These are phyloP conservation scores for Fusarium oligoseptatum DNA, from an alignment of 2,329 filamentous ascomycete species.

Conservation along the genomic window DNA sequence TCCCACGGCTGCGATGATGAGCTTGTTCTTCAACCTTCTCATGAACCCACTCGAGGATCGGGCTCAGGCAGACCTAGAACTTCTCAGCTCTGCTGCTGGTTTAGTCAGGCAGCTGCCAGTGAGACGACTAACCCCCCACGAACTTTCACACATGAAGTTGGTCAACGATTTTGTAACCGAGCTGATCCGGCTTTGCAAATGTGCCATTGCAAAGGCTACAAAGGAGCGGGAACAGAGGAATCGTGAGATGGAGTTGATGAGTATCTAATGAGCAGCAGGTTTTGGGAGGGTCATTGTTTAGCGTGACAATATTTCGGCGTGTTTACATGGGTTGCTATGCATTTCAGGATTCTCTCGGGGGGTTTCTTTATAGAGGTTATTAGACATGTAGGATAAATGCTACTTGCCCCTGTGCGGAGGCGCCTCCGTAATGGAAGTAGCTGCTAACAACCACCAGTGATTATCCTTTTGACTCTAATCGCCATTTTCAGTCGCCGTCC, in stretches of 20 bases:
- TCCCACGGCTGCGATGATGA: conserved; percentile 66
- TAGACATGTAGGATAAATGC: background rate
- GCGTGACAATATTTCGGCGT: background rate
- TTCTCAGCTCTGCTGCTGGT: conserved; percentile 58
- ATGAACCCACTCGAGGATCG: conserved; percentile 59
- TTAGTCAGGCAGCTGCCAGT: conserved; percentile 59
- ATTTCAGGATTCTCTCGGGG: background rate
- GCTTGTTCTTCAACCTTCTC: conserved; percentile 68
- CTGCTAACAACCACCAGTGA: background rate
- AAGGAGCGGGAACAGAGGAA: conserved; percentile 1
- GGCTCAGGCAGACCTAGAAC: conserved; percentile 59
- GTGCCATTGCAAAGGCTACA: conserved; percentile 52
- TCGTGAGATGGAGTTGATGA: background rate
- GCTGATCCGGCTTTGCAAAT: conserved; percentile 57
- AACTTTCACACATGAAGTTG: conserved; percentile 56
- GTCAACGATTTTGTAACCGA: conserved; percentile 60
- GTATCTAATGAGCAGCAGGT: background rate
- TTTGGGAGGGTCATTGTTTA: background rate
- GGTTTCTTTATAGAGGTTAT: background rate
- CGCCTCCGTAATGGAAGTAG: background rate
- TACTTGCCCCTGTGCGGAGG: background rate
- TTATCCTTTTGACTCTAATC: background rate
- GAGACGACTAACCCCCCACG: conserved; percentile 46
- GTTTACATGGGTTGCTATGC: background rate
- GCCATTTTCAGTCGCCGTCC: background rate